Base-by-base conservation (phyloP, 2,329 filamentous ascomycete genomes). In the Nectriaceae sp. region DNA sequence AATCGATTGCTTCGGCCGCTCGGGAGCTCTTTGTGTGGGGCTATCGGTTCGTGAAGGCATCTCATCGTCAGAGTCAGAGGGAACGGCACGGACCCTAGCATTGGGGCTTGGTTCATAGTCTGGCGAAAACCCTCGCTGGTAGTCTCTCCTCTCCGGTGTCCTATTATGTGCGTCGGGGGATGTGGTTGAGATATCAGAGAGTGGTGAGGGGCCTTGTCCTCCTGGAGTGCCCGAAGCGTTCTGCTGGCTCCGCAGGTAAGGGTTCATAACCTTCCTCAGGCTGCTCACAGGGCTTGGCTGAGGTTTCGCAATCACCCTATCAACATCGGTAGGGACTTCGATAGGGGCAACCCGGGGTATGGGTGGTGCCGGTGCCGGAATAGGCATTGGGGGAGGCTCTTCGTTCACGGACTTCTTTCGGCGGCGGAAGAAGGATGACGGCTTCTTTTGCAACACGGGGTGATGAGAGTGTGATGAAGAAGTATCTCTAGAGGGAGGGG, bases 401-500 rank as follows among this genome's bases (percentile, higher is more conserved):
- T 95, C 91, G 13, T 84, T 82, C 26, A 90, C 71, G 4, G 92
- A 96, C 79, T 93, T 95, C 80, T 97, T 97, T 54, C 92, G 83
- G 50, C 94, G 82, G 53, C 94, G 83, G 73, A 97, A 97, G 73
- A 99, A 97, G 1, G 90, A 93, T 1, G 93, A 95, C 4, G 90
- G 83, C 69, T 97, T 97, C 75, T 97, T 97, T 61, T 89, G 88
- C 43, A 97, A 73, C 18, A 74, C 71, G 47, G 77, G 75, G 15
- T 75, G 74, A 42, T 76, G 73, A 26, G 77, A 77, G 45, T 71
- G 69, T 19, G 70, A 70, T 21, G 70, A 70, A 5, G 65, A 64
- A 1, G 65, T 60, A 54, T 83, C 78, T 49, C 79, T 70, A 4
- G 78, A 77, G 2, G 79, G 76, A 29, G 79, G 75, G 19, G 73